Evolutionary conservation across 495 filamentous ascomycete genomes (phyloP).

Genomic region (Aspergillus leporis): DNA sequence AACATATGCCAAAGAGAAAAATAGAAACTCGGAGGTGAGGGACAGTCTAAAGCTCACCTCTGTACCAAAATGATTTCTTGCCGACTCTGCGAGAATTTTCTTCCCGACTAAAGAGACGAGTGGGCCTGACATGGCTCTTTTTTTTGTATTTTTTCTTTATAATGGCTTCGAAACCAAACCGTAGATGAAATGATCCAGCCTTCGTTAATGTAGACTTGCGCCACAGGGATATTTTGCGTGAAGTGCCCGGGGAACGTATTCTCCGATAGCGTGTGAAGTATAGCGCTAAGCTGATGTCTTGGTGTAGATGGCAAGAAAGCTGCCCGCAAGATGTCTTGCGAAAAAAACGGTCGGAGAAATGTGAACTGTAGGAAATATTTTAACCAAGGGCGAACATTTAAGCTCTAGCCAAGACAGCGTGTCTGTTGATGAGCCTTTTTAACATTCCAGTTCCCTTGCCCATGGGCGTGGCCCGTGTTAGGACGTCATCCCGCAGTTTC

Average conservation of each 20-base stretch:
- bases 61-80: conserved; percentile 66
- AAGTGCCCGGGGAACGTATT: not conserved
- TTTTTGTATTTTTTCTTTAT: not conserved
- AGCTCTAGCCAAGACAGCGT: not conserved
- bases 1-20: not conserved
- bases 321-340: not conserved
- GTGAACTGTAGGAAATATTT: not conserved
- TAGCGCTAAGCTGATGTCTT: not conserved
- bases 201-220: too few species aligned
- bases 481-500: conserved; percentile 11
- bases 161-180: too few species aligned
- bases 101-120: conserved; percentile 61
- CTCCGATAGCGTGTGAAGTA: not conserved
- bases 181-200: too few species aligned
- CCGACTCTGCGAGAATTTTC: conserved; percentile 64
- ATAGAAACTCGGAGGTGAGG: not conserved
- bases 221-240: too few species aligned
- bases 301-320: not conserved
- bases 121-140: conserved; percentile 54
- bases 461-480: not conserved
- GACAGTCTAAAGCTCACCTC: conserved; percentile 48
- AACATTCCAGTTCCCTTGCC: conserved; percentile 4
- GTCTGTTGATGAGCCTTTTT: not conserved
- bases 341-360: not conserved
- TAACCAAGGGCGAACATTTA: not conserved